Conservation (phyloP, 2,329 filamentous ascomycete genomes). For the Xylaria hypoxylon region DNA sequence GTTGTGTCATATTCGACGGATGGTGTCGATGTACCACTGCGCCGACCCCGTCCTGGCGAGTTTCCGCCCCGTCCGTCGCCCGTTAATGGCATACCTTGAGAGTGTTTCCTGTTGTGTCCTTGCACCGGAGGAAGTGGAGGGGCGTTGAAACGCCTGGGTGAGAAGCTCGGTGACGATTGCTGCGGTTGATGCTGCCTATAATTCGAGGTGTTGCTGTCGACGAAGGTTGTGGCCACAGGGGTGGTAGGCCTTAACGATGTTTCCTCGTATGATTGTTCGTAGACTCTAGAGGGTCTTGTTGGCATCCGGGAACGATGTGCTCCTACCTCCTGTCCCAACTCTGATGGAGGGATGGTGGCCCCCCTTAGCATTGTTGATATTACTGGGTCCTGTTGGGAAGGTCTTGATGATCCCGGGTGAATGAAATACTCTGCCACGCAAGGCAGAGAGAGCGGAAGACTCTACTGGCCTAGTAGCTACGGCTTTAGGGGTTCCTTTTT, state of each 20-base stretch:
- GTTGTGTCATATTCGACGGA: conserved; percentile 45
- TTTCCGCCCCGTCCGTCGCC: conserved; percentile 54
- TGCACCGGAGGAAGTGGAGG: conserved; percentile 37
- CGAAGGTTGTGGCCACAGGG: conserved; percentile 25
- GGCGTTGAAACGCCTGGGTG: conserved; percentile 33
- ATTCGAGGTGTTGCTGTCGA: conserved; percentile 30
- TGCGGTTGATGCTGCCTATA: conserved; percentile 47
- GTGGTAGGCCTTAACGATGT: conserved; percentile 36
- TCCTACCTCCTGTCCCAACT: conserved; percentile 20
- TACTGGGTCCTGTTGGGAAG: conserved; percentile 38
- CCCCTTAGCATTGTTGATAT: conserved; percentile 46
- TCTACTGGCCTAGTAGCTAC: conserved; percentile 18
- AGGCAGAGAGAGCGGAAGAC: conserved; percentile 22
- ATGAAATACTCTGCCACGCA: conserved; percentile 17
- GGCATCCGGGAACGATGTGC: conserved; percentile 12
- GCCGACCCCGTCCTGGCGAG: conserved; percentile 51
- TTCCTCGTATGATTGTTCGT: conserved; percentile 35
- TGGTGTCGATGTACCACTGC: conserved; percentile 49
- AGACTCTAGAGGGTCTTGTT: conserved; percentile 12
- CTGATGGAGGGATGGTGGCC: conserved; percentile 22
- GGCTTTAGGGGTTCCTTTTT: conserved; percentile 31
- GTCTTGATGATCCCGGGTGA: conserved; percentile 34
- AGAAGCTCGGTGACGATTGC: conserved; percentile 43
- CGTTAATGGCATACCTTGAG: conserved; percentile 57
- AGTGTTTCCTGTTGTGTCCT: conserved; percentile 40